These are phyloP conservation scores for Dacryopinax primogenitus DNA, from an alignment of 768 basidiomycete genomes.

Conservation along the genomic window DNA sequence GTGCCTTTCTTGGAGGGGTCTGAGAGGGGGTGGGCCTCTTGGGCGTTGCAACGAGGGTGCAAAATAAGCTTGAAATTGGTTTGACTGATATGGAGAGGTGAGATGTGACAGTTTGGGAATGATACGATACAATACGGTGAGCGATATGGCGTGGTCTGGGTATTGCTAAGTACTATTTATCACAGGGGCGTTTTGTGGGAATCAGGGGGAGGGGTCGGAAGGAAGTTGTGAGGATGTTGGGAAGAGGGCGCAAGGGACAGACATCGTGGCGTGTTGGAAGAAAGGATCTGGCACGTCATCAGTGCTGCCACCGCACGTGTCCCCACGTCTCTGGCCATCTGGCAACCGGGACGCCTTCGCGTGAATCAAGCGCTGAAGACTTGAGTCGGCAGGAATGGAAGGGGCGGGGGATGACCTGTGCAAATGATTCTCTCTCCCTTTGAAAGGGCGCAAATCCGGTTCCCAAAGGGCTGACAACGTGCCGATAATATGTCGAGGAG, in stretches of 20 bases:
- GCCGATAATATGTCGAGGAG: slow-evolving; percentile 2
- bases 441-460: too few species aligned
- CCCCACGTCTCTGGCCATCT: neutral
- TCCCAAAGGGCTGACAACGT: neutral
- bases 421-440: too few species aligned
- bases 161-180: too few species aligned
- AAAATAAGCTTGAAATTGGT: slow-evolving; percentile 8
- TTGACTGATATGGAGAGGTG: neutral
- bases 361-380: neutral
- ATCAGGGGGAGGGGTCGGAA: neutral
- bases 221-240: neutral
- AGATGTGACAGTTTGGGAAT: neutral
- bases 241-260: neutral
- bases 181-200: neutral
- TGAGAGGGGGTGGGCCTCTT: neutral
- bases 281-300: slow-evolving; percentile 9
- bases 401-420: slow-evolving; percentile 7
- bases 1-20: neutral
- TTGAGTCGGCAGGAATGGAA: too few species aligned
- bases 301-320: slow-evolving; percentile 6
- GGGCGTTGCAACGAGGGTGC: neutral
- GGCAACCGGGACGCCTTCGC: neutral
- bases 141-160: too few species aligned
- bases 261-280: neutral
- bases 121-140: neutral